A percentile compares a stretch with the other conserved stretches of the same genome.
Evolutionary conservation across 257 asterid genomes (phyloP).

Genomic region (Solanum corneliomulleri): DNA sequence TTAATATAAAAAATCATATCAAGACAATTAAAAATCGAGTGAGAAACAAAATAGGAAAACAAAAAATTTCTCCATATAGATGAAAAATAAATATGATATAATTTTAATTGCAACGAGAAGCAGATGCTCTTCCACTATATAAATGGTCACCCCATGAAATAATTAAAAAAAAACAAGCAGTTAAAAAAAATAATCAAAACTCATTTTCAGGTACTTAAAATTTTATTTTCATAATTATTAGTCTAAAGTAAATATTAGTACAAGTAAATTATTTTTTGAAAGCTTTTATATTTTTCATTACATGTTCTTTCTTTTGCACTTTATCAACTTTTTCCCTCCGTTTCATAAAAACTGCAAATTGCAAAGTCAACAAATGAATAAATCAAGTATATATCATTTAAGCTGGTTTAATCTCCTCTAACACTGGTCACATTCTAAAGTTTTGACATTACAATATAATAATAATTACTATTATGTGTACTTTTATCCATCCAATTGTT

Average conservation of each 20-base stretch:
- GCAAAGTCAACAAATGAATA: not conserved
- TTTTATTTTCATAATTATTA: not conserved
- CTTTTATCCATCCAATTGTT: too few species aligned
- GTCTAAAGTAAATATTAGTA: not conserved
- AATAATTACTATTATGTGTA: too few species aligned
- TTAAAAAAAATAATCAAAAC: not conserved
- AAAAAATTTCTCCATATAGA: not conserved
- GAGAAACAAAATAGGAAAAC: too few species aligned
- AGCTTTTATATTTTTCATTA: not conserved
- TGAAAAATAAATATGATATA: not conserved
- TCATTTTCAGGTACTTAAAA: not conserved
- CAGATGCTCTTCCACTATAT: not conserved
- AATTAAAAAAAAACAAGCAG: not conserved
- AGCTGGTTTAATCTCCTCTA: not conserved
- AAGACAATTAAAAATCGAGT: fast-evolving
- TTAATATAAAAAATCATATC: too few species aligned
- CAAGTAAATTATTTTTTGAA: not conserved
- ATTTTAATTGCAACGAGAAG: not conserved
- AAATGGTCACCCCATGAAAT: not conserved
- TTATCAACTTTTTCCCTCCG: not conserved
- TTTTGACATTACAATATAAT: not conserved
- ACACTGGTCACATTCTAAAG: not conserved
- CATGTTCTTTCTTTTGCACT: not conserved
- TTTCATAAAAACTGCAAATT: not conserved
- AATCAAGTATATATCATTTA: not conserved